Evolutionary conservation across 441 rosid species (phyloP).

Genomic region (Hypseocharis bilobata): DNA sequence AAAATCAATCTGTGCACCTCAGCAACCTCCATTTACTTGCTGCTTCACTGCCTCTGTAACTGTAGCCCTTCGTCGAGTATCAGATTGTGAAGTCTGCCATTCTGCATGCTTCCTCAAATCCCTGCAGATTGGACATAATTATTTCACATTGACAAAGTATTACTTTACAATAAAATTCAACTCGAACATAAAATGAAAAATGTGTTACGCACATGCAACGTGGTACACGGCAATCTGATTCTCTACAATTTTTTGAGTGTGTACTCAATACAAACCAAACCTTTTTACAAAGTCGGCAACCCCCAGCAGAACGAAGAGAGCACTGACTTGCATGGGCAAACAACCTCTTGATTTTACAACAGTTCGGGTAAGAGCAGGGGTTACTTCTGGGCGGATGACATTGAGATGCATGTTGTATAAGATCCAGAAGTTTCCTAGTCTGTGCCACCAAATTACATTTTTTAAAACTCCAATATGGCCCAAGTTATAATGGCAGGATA

Average conservation of each 20-base stretch:
- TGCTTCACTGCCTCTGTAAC: background rate
- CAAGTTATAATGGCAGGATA: background rate
- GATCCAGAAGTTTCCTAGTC: conserved; percentile 25
- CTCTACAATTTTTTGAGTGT: conserved; percentile 35
- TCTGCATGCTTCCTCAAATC: conserved; percentile 25
- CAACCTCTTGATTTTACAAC: conserved; percentile 30
- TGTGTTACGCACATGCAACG: conserved; percentile 40
- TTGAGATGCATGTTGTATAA: conserved; percentile 35
- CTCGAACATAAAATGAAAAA: background rate
- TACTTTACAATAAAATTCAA: background rate
- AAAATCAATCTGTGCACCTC: no score
- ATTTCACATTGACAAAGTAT: background rate
- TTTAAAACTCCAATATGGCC: no score
- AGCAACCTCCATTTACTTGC: background rate
- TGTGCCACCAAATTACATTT: conserved; percentile 11
- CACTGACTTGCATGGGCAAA: conserved; percentile 37
- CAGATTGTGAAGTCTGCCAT: background rate
- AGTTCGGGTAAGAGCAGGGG: conserved; percentile 34
- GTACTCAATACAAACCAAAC: conserved; percentile 24
- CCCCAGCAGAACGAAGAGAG: conserved; percentile 20
- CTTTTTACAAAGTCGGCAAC: conserved; percentile 31
- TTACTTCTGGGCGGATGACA: conserved; percentile 22
- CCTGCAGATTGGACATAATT: conserved; percentile 19
- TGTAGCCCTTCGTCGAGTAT: background rate
- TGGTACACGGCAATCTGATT: conserved; percentile 31